These are phyloP conservation scores for Venturia oleaginea DNA, from an alignment of 2,329 filamentous ascomycete genomes.

Conservation along the genomic window DNA sequence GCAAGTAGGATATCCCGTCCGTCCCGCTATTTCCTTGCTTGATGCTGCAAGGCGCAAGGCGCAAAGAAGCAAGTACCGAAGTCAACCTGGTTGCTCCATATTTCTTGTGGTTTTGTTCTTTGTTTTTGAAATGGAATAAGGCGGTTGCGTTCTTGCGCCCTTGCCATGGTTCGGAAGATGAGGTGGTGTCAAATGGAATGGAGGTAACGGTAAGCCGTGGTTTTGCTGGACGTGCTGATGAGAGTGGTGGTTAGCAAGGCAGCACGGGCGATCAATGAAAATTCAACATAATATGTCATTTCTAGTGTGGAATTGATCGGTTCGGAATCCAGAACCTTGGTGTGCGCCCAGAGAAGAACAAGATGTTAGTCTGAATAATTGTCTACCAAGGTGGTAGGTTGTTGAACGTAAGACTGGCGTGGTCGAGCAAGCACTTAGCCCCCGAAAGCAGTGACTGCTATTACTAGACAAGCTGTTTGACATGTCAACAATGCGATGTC, in stretches of 20 bases:
- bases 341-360: neutral
- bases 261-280: too few relatives aligned
- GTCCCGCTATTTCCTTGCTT: neutral
- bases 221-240: neutral
- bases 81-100: neutral
- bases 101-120: neutral
- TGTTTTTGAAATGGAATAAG: neutral
- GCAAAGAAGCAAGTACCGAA: neutral
- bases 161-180: neutral
- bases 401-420: constrained; percentile 2
- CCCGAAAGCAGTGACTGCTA: neutral
- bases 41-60: constrained; percentile 2
- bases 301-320: too few relatives aligned
- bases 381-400: neutral
- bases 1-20: constrained; percentile 1
- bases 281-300: neutral
- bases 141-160: neutral
- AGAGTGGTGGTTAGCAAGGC: neutral
- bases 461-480: neutral
- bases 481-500: neutral
- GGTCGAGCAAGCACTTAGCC: neutral
- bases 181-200: neutral
- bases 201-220: neutral
- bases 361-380: neutral
- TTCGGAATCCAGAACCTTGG: neutral